phyloP scores from a whole-genome alignment of 352 stramenopile species.

The Ophiocytium majus region DNA sequence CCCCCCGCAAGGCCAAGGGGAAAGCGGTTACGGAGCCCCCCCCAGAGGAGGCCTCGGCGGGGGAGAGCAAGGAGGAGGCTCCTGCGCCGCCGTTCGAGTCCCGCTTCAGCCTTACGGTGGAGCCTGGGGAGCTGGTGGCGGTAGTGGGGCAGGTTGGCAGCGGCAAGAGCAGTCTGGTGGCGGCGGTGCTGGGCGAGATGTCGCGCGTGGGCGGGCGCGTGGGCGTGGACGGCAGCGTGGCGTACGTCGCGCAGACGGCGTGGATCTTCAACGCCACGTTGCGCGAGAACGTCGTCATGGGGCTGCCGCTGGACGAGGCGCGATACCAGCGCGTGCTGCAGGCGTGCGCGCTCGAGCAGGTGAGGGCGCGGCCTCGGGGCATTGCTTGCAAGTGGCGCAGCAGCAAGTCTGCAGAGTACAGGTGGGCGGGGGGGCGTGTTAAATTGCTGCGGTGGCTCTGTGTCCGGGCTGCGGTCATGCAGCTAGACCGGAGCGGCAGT shows the following conservation, averaged over 20 bases:
- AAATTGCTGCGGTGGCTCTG: too few species aligned
- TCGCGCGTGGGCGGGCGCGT: constrained; percentile 36
- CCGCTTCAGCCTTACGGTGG: not conserved
- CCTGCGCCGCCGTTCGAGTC: not conserved
- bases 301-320: constrained; percentile 63
- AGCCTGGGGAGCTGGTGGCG: constrained; percentile 24
- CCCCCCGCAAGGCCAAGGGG: not conserved
- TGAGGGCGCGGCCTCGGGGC: constrained; percentile 67
- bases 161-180: constrained; percentile 56
- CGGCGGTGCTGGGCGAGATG: constrained; percentile 55
- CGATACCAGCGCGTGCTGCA: constrained; percentile 63
- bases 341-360: constrained; percentile 67
- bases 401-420: too few species aligned
- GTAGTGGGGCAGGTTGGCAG: constrained; percentile 49
- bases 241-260: constrained; percentile 85
- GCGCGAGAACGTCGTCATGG: constrained; percentile 93
- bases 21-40: too few species aligned
- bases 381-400: too few species aligned
- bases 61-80: not conserved
- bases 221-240: constrained; percentile 75
- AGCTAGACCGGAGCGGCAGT: too few species aligned
- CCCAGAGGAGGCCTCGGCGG: not conserved
- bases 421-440: too few species aligned
- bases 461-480: too few species aligned
- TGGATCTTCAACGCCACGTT: constrained; percentile 92